Conservation (phyloP, 2,329 filamentous ascomycete species). For the Sclerotinia nivalis region DNA sequence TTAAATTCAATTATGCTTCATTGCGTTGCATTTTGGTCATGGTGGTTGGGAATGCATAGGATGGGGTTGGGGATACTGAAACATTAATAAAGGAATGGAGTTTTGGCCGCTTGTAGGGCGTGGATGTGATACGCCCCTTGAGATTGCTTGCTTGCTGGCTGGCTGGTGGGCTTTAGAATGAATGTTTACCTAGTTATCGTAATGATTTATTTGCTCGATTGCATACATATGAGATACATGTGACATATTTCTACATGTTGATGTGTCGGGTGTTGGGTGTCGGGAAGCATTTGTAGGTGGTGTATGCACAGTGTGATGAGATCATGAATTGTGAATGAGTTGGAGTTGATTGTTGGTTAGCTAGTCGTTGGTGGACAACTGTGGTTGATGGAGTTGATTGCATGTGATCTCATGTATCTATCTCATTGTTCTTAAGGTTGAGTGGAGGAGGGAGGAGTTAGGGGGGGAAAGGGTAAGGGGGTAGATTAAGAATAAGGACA, state of each 20-base stretch:
- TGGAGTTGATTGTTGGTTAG: no score
- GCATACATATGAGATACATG: background rate
- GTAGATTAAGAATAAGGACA: no score
- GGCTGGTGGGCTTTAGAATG: background rate
- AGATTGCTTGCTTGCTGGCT: background rate
- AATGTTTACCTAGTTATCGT: background rate
- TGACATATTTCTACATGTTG: background rate
- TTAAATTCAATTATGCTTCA: background rate
- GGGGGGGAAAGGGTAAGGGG: no score
- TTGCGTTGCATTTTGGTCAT: background rate
- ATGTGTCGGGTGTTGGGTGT: background rate
- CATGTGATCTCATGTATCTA: no score
- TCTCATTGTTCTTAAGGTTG: no score
- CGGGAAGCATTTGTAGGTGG: no score
- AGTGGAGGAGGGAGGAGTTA: no score
- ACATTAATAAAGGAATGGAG: constrained; percentile 1
- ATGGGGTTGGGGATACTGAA: background rate
- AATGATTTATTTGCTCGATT: background rate
- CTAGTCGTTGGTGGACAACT: no score
- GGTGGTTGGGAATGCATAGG: background rate
- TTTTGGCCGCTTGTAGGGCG: background rate
- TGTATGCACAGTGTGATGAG: no score
- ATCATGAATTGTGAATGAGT: no score
- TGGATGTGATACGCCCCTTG: background rate
- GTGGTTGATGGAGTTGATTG: no score